These are phyloP conservation scores for Aspergillus latus DNA, from an alignment of 2,329 filamentous ascomycete genomes.

Conservation along the genomic window DNA sequence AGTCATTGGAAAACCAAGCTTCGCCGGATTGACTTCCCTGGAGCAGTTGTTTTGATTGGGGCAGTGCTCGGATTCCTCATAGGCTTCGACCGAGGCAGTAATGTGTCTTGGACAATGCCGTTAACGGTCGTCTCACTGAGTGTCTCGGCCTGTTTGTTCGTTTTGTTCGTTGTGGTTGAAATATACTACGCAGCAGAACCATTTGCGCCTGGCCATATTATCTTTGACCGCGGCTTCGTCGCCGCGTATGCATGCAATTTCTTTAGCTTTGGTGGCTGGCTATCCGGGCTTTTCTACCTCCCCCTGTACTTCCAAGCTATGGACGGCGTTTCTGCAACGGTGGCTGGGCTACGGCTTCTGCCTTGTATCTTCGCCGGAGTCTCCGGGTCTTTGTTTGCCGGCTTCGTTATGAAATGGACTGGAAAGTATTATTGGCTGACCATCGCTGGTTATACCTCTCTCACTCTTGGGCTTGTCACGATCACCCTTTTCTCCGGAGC, in stretches of 20 bases:
- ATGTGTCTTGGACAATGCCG: constrained; percentile 64
- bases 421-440: constrained; percentile 72
- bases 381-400: constrained; percentile 62
- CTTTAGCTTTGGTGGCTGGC: constrained; percentile 63
- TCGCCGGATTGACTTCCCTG: constrained; percentile 69
- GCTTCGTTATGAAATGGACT: constrained; percentile 67
- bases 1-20: constrained; percentile 67
- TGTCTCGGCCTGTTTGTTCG: constrained; percentile 59
- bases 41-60: constrained; percentile 64
- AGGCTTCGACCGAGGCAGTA: constrained; percentile 71
- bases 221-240: constrained; percentile 66
- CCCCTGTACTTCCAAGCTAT: constrained; percentile 77
- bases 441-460: constrained; percentile 53
- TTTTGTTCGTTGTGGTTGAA: constrained; percentile 68
- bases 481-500: constrained; percentile 60
- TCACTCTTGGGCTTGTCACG: constrained; percentile 56
- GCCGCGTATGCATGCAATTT: constrained; percentile 71
- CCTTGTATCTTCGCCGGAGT: constrained; percentile 65
- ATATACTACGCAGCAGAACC: constrained; percentile 66
- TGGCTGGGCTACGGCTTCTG: constrained; percentile 65
- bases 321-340: constrained; percentile 61
- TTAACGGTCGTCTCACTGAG: constrained; percentile 60
- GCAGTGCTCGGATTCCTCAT: constrained; percentile 67
- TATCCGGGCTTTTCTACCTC: constrained; percentile 68
- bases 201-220: constrained; percentile 72